Base-by-base conservation (phyloP, 306 rosid genomes). In the Fagus crenata region DNA sequence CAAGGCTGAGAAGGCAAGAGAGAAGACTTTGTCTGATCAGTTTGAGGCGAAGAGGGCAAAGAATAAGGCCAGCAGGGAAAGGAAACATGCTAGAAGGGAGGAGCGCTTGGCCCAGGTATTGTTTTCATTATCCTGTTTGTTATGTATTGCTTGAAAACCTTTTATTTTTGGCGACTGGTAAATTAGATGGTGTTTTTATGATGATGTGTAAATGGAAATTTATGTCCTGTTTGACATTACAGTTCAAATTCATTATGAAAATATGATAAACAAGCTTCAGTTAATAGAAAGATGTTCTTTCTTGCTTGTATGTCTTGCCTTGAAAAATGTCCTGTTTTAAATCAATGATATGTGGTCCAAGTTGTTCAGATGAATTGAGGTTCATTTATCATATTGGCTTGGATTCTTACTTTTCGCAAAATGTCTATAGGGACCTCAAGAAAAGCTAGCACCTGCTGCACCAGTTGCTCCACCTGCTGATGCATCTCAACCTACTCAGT, bases 1-100 rank as follows among this genome's bases (percentile, higher is more conserved):
- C 2, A 94, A 94, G 86, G 98, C 98, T 37, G 98, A 94, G 87
- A 94, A 92, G 89, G 97, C 96, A 1, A 90, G 98, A 74, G 98
- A 94, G 85, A 94, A 94, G 96, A 89, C 98, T 3, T 59, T 94
- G 72, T 88, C 95, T 42, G 98, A 94, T 61, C 98, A 94, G 81
- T 92, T 94, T 67, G 98, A 94, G 86, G 96, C 97, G 1, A 92
- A 92, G 75, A 86, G 98, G 74, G 96, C 96, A 39, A 94, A 94
- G 95, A 94, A 90, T 93, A 94, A 94, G 89, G 97, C 98, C 39
- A 92, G 96, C 82, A 84, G 98, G 55, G 98, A 92, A 82, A 89
- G 98, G 80, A 94, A 92, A 65, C 0, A 53, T 43, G 98, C 97
- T 11, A 78, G 97, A 56, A 90, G 98, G 83, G 98, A 92, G 87